Evolutionary conservation across 257 asterid genomes (phyloP).

Genomic region (Penstemon newberryi): DNA sequence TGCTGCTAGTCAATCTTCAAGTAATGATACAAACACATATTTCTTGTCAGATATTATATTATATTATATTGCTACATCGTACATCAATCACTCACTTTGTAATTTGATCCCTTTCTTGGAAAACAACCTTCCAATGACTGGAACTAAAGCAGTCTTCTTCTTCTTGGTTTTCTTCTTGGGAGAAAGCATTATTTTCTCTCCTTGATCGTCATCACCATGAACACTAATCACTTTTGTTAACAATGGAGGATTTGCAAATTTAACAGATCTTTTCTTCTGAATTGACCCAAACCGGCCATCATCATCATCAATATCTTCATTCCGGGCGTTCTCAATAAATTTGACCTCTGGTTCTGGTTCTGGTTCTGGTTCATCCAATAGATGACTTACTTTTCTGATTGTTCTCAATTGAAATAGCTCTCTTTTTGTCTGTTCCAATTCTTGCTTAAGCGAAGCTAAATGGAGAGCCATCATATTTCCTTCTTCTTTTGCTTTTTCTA

Average conservation of each 20-base stretch:
- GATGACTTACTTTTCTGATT: slow-evolving; percentile 27
- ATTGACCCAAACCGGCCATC: slow-evolving; percentile 13
- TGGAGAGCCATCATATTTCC: slow-evolving; percentile 53
- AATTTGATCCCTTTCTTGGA: slow-evolving; percentile 39
- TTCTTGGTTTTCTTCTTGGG: slow-evolving; percentile 40
- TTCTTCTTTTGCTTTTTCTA: slow-evolving; percentile 59
- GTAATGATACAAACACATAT: too few species aligned
- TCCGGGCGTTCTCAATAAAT: slow-evolving; percentile 45
- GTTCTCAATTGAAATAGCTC: slow-evolving; percentile 59
- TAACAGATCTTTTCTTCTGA: slow-evolving; percentile 72
- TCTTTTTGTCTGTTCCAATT: slow-evolving; percentile 63
- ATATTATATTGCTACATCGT: slow-evolving; percentile 7
- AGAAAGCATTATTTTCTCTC: slow-evolving; percentile 16
- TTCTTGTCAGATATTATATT: too few species aligned
- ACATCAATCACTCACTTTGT: not conserved
- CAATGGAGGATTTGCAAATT: slow-evolving; percentile 73
- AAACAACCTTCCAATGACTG: slow-evolving; percentile 58
- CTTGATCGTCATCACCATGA: not conserved
- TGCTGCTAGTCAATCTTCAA: too few species aligned
- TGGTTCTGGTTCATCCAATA: slow-evolving; percentile 43
- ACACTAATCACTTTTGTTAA: slow-evolving; percentile 43
- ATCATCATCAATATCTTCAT: slow-evolving; percentile 7
- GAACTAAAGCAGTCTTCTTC: slow-evolving; percentile 50
- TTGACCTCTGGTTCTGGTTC: slow-evolving; percentile 66
- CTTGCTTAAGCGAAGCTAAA: slow-evolving; percentile 53